Conservation (phyloP, 2,329 filamentous ascomycete genomes). For the Annulohypoxylon truncatum region DNA sequence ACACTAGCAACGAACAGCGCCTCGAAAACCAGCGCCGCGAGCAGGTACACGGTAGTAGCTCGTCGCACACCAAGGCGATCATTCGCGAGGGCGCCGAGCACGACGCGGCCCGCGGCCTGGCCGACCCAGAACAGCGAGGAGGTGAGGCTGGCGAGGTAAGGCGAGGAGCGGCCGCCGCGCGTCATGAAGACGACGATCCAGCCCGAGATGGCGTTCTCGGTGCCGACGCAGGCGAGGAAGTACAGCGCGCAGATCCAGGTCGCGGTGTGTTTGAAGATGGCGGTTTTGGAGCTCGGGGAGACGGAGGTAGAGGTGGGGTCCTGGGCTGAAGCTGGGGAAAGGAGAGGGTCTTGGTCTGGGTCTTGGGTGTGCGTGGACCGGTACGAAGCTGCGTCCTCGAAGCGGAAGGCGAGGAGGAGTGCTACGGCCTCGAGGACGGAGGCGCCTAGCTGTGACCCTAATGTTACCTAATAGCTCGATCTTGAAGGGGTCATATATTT, state of each 20-base stretch:
- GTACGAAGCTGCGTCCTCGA: conserved; percentile 50
- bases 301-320: not conserved
- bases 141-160: conserved; percentile 53
- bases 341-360: no score
- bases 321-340: no score
- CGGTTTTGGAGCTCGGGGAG: not conserved
- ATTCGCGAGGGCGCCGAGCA: conserved; percentile 50
- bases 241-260: conserved; percentile 57
- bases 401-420: conserved; percentile 53
- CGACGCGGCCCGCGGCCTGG: conserved; percentile 55
- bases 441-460: conserved; percentile 22
- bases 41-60: conserved; percentile 46
- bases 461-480: not conserved
- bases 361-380: conserved; percentile 39
- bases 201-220: conserved; percentile 57
- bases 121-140: conserved; percentile 59
- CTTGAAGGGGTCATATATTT: no score
- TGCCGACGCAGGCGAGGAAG: conserved; percentile 58
- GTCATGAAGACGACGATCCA: conserved; percentile 61
- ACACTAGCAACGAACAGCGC: conserved; percentile 39
- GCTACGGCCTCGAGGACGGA: conserved; percentile 44
- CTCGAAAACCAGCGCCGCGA: conserved; percentile 38
- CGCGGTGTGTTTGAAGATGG: conserved; percentile 50
- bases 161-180: conserved; percentile 52
- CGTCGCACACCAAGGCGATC: conserved; percentile 47